Percentiles rank a stretch among this genome's conserved stretches.
phyloP scores from a whole-genome alignment of 192 early-diverging fungal genomes.

The Piromyces sp. region DNA sequence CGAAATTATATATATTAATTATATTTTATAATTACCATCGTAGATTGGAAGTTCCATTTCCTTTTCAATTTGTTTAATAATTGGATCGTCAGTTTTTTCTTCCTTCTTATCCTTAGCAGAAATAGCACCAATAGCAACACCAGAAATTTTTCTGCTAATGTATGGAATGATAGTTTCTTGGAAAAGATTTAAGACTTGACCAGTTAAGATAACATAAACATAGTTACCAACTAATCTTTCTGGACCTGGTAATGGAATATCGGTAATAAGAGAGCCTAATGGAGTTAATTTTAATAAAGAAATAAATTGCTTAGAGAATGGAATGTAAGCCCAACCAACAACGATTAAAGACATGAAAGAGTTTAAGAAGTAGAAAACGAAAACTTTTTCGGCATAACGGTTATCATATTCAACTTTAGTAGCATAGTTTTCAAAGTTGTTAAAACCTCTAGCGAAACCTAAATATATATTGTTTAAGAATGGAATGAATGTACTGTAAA shows the following conservation, averaged over 20 bases:
- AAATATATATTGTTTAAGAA: conserved; percentile 47
- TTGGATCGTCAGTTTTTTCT: conserved; percentile 11
- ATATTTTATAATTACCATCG: conserved; percentile 52
- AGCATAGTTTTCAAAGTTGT: conserved; percentile 68
- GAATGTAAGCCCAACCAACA: conserved; percentile 78
- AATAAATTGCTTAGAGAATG: conserved; percentile 48
- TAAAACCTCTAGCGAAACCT: conserved; percentile 36
- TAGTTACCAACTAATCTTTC: conserved; percentile 35
- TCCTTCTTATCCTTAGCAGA: neutral
- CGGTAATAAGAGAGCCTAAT: conserved; percentile 2
- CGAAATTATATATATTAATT: no score
- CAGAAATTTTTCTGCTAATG: conserved; percentile 18
- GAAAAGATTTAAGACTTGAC: conserved; percentile 56
- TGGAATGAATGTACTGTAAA: conserved; percentile 59
- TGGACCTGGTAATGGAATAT: conserved; percentile 20
- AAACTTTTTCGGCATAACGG: conserved; percentile 64
- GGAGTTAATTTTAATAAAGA: conserved; percentile 17
- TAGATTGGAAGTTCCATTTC: conserved; percentile 55
- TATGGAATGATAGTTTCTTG: conserved; percentile 62
- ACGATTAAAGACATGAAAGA: conserved; percentile 70
- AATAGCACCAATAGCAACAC: conserved; percentile 4
- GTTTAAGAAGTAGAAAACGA: conserved; percentile 66
- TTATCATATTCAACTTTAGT: conserved; percentile 50
- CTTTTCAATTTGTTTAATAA: conserved; percentile 25
- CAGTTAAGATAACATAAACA: conserved; percentile 65